These are phyloP conservation scores for Pleurotus tuoliensis DNA, from an alignment of 768 basidiomycete species.

Conservation along the genomic window DNA sequence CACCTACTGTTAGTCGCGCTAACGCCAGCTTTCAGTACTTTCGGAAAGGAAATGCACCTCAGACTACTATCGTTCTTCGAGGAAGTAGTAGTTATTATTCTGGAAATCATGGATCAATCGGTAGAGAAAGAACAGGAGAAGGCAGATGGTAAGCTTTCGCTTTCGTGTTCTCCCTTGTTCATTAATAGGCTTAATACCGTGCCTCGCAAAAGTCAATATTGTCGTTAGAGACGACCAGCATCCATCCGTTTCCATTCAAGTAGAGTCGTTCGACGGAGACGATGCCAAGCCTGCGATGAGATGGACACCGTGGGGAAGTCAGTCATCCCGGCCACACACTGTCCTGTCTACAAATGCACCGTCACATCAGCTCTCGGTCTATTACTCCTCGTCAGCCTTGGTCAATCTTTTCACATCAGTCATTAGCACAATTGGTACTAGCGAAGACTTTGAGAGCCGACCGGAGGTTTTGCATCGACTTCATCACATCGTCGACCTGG, in stretches of 20 bases:
- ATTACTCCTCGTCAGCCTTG: slow-evolving; percentile 59
- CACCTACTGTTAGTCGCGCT: slow-evolving; percentile 64
- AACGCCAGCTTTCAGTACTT: slow-evolving; percentile 73
- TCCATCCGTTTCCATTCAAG: slow-evolving; percentile 55
- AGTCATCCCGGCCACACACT: slow-evolving; percentile 12
- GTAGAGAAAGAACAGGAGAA: neutral
- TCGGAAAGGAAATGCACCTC: slow-evolving; percentile 56
- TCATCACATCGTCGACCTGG: slow-evolving; percentile 47
- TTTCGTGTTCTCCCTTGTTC: neutral
- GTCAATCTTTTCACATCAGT: slow-evolving; percentile 61
- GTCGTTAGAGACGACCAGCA: neutral
- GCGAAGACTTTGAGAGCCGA: slow-evolving; percentile 20
- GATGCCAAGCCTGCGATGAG: slow-evolving; percentile 16
- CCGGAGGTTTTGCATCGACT: slow-evolving; percentile 43
- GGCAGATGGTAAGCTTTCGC: neutral
- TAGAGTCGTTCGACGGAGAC: slow-evolving; percentile 41
- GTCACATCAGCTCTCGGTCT: slow-evolving; percentile 47
- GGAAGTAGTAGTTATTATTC: slow-evolving; percentile 38
- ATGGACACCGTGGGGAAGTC: slow-evolving; percentile 26
- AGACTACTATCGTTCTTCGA: slow-evolving; percentile 70
- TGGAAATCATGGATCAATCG: neutral
- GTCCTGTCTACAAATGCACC: slow-evolving; percentile 55
- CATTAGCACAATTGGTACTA: slow-evolving; percentile 50
- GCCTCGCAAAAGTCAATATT: too few species aligned
- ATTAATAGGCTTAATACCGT: neutral